phyloP scores from a whole-genome alignment of 2,329 filamentous ascomycete species.

The Cercospora beticola region DNA sequence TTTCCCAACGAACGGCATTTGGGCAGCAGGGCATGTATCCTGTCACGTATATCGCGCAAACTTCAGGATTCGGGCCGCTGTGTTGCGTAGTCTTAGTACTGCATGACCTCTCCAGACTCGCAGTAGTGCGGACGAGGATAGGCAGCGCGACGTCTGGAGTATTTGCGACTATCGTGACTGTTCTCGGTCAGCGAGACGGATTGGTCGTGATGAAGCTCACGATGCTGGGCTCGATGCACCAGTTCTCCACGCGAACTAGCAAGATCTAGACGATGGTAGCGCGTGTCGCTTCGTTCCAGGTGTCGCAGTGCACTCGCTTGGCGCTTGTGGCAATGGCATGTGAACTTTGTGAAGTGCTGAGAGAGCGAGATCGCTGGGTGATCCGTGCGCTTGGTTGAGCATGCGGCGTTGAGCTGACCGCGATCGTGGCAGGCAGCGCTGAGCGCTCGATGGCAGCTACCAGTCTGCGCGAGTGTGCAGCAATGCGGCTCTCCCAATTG shows the following conservation, averaged over 20 bases:
- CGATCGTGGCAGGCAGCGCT: background rate
- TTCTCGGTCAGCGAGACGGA: background rate
- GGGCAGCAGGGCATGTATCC: slow-evolving; percentile 6
- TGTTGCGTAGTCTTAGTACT: background rate
- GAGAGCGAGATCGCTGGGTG: background rate
- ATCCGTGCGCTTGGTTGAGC: background rate
- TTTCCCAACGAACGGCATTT: background rate
- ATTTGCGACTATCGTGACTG: background rate
- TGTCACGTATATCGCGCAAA: background rate
- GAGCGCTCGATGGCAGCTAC: background rate
- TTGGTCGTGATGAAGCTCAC: background rate
- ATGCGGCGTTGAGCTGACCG: background rate
- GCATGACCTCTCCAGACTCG: slow-evolving; percentile 8
- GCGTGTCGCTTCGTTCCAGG: slow-evolving; percentile 4
- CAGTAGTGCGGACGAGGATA: slow-evolving; percentile 1
- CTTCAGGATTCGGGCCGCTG: background rate
- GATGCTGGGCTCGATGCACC: slow-evolving; percentile 7
- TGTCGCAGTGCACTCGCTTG: background rate
- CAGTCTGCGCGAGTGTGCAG: background rate
- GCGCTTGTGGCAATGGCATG: slow-evolving; percentile 11
- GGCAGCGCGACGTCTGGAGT: background rate
- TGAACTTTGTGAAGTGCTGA: slow-evolving; percentile 2
- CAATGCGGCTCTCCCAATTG: background rate
- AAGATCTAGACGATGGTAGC: background rate
- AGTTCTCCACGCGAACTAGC: background rate